These are phyloP conservation scores for Boletus reticulatus DNA, from an alignment of 768 basidiomycete species.

Conservation along the genomic window DNA sequence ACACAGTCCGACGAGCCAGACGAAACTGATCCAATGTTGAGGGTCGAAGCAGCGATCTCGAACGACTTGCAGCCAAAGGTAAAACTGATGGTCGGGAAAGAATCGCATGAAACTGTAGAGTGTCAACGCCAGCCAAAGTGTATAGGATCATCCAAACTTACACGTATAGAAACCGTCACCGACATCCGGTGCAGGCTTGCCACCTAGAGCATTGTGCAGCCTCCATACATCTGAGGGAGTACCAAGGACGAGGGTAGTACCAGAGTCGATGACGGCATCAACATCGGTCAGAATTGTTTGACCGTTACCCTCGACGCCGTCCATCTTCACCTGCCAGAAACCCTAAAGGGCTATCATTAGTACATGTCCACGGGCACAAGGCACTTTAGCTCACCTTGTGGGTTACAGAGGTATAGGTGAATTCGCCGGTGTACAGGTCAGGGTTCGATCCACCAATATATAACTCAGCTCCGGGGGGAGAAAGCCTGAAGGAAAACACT, in stretches of 20 bases:
- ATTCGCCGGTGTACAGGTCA: slow-evolving; percentile 34
- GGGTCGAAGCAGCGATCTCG: slow-evolving; percentile 25
- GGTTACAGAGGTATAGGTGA: slow-evolving; percentile 33
- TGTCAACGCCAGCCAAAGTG: not conserved
- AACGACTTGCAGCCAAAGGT: slow-evolving; percentile 37
- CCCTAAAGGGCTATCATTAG: slow-evolving; percentile 4
- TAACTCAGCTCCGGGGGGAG: slow-evolving; percentile 30
- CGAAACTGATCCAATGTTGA: slow-evolving; percentile 37
- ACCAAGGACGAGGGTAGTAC: no score
- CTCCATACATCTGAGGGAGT: no score
- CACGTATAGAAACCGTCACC: slow-evolving; percentile 32
- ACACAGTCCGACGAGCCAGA: slow-evolving; percentile 28
- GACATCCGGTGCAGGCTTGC: slow-evolving; percentile 11
- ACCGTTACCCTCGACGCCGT: slow-evolving; percentile 2
- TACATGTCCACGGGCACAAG: not conserved
- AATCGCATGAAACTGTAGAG: slow-evolving; percentile 26
- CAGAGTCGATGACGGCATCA: no score
- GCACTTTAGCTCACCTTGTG: slow-evolving; percentile 12
- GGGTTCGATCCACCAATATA: slow-evolving; percentile 42
- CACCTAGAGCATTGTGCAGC: not conserved
- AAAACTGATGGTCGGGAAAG: slow-evolving; percentile 30
- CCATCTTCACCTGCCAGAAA: slow-evolving; percentile 14
- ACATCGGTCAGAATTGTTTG: no score
- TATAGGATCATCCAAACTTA: slow-evolving; percentile 4
- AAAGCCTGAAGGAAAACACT: slow-evolving; percentile 27